Percentiles rank a stretch among this genome's conserved stretches.
These are phyloP conservation scores for Diophrys sp. DNA, from an alignment of 73 alveolate genomes.

Conservation along the genomic window DNA sequence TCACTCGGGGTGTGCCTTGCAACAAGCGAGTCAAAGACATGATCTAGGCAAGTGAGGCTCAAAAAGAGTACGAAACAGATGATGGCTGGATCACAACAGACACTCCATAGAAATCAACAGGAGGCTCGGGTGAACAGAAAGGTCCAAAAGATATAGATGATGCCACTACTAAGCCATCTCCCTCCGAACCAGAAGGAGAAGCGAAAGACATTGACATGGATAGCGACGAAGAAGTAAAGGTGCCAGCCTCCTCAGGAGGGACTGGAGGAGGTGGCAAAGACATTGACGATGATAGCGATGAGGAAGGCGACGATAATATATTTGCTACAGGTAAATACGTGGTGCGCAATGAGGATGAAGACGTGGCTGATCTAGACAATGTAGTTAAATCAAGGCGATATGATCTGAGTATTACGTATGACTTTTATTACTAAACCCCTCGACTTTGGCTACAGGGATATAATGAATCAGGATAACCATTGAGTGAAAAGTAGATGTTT, in stretches of 20 bases:
- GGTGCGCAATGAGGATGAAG: slow-evolving; percentile 19
- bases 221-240: slow-evolving; percentile 22
- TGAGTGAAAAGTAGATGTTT: slow-evolving; percentile 72
- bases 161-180: neutral
- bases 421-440: slow-evolving; percentile 92
- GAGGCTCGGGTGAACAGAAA: slow-evolving; percentile 11
- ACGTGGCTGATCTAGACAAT: slow-evolving; percentile 33
- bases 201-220: slow-evolving; percentile 29
- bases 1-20: slow-evolving; percentile 62
- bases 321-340: slow-evolving; percentile 25
- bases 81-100: slow-evolving; percentile 87
- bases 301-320: slow-evolving; percentile 23
- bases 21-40: slow-evolving; percentile 69
- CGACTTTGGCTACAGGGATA: slow-evolving; percentile 96
- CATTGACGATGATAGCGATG: slow-evolving; percentile 28
- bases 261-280: slow-evolving; percentile 24
- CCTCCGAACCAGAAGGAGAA: slow-evolving; percentile 11
- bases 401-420: slow-evolving; percentile 87
- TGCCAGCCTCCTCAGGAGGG: no score
- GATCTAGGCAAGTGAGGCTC: slow-evolving; percentile 41
- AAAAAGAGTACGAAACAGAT: slow-evolving; percentile 66
- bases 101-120: neutral
- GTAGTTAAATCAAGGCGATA: slow-evolving; percentile 45
- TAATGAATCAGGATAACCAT: slow-evolving; percentile 67
- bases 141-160: slow-evolving; percentile 32